Evolutionary conservation across 2,329 filamentous ascomycete genomes (phyloP), one percentile per base, ranked within the genome.

Genomic region (Claviceps spartinae): DNA sequence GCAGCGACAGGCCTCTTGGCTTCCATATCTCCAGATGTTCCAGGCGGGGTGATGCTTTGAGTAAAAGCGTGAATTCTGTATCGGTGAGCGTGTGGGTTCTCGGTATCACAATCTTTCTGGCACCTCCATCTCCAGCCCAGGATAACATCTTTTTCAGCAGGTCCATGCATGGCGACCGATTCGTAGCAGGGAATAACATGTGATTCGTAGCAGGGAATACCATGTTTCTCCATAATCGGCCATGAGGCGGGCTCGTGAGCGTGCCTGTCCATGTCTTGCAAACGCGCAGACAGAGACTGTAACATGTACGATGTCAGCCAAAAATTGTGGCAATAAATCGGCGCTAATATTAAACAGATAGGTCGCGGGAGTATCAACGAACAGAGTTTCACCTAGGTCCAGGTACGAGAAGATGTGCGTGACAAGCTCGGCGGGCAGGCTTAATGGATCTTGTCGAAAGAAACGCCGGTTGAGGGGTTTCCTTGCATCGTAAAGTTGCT

Each of bases 191-290:
- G n/a, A n/a, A n/a, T n/a, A n/a, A n/a, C n/a, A n/a, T n/a, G n/a
- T n/a, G n/a, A 47, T 51, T 20, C 47, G 49, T 49, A 30, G 54
- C 59, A 2, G 55, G 57, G 40, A 69, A 68, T 7, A 58, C 22
- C 50, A 69, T 56, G n/a, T 54, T 52, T 37, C 60, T 60, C 67
- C 67, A 69, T 5, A 69, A 54, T 7, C 55, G 55, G 34, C 58
- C 55, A 48, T 63, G 63, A 18, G 60, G 62, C 14, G 52, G 58
- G n/a, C 59, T 58, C 11, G 58, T 60, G 13, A 69, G 57, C 16
- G 59, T 60, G 11, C 48, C 53, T 36, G 58, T 61, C 67, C 67
- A 69, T 7, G 50, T 40, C 54, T 61, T 66, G 9, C 60, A 45
- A 9, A 30, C 43, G 43, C 43, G 8, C 24, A 67, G 51, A 43